phyloP scores from a whole-genome alignment of 1,284 basidiomycete genomes.

The Fomitopsis pinicola region DNA sequence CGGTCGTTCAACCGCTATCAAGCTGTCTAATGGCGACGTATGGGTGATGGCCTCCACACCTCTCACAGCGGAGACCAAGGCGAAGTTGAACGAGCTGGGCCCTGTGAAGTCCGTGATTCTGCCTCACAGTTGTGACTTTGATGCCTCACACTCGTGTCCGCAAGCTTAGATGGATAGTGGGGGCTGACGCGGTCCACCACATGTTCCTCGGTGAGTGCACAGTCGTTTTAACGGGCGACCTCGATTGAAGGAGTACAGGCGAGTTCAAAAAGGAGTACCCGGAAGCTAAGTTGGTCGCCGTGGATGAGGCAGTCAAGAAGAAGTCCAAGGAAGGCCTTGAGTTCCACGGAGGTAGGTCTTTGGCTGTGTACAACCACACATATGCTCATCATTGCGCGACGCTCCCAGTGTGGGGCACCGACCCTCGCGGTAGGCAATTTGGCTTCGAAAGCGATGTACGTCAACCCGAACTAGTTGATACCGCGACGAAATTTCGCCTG shows the following conservation, averaged over 20 bases:
- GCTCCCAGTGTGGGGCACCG: conserved; percentile 20
- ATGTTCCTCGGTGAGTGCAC: conserved; percentile 51
- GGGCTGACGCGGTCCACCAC: conserved; percentile 62
- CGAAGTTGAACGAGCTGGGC: conserved; percentile 70
- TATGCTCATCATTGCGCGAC: not conserved
- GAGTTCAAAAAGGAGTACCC: conserved; percentile 78
- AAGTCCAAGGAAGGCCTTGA: conserved; percentile 33
- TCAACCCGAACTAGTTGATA: conserved; percentile 5
- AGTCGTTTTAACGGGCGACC: too few species aligned
- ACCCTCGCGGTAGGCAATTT: conserved; percentile 60
- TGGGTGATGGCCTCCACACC: conserved; percentile 89
- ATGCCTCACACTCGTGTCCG: not conserved
- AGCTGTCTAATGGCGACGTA: conserved; percentile 65
- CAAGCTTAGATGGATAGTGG: conserved; percentile 67
- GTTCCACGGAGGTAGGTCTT: conserved; percentile 54
- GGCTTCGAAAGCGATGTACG: conserved; percentile 82
- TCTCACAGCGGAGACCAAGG: conserved; percentile 67
- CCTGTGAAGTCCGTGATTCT: conserved; percentile 57
- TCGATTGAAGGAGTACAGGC: conserved; percentile 27
- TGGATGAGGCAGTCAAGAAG: conserved; percentile 49
- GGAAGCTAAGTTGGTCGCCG: conserved; percentile 69
- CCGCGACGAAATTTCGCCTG: not conserved
- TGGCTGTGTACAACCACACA: too few species aligned
- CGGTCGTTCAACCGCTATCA: conserved; percentile 81
- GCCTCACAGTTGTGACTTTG: too few species aligned